Evolutionary conservation across 305 asterid genomes (phyloP), one percentile per base, ranked within the genome.

Genomic region (Coffea humblotiana): DNA sequence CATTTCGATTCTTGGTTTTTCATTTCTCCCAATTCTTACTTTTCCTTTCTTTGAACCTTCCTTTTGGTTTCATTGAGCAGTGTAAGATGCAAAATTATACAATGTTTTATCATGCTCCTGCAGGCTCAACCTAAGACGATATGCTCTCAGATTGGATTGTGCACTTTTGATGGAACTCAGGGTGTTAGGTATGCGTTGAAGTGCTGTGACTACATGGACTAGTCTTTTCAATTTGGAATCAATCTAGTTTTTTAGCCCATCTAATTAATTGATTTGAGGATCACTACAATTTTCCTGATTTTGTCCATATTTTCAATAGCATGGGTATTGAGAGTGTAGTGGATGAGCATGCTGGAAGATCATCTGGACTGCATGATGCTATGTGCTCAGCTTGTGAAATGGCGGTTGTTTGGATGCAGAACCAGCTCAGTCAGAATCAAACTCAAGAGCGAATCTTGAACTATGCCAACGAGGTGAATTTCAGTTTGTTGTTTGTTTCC

Each of bases 371-470:
- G 83, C 68, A 68, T 5, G 97, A 90, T 83, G 93, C 85, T 16
- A 89, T 87, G 96, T 95, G 99, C 86, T 81, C 94, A 48, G 92
- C 97, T 82, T 95, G 99, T 87, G 98, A 95, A 86, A 95, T 95
- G 98, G 97, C 99, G 3, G 98, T 92, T 65, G 91, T 90, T 65
- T 95, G 99, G 99, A 95, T 95, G 97, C 98, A 90, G 79, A 85
- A 84, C 84, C 98, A 93, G 77, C 91, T 95, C 61, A 83, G 58
- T 60, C 97, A 91, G 87, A 93, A 95, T 70, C 90, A 89, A 79
- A 92, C 98, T 63, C 90, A 90, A 84, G 99, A 93, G 52, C 92
- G 84, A 82, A 90, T 95, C 71, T 87, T 95, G 91, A 81, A 80
- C 87, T 95, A 93, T 82, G 96, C 82, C 74, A 88, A 88, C 74